Conservation (phyloP, 306 rosid species). For the Citrullus amarus region DNA sequence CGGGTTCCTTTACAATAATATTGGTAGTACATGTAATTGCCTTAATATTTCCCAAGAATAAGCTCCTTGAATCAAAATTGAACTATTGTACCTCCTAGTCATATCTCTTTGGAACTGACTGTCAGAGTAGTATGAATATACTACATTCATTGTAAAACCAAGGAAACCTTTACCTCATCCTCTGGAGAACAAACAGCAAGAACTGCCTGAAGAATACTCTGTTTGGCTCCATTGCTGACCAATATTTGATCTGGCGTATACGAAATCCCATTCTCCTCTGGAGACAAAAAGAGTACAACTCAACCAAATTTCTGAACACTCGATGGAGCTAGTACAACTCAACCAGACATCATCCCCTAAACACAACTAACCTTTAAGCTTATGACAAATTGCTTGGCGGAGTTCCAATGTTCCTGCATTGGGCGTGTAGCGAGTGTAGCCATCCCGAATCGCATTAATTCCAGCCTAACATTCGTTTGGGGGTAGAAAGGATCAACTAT, state of each 20-base stretch:
- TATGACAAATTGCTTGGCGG: constrained; percentile 77
- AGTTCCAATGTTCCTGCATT: constrained; percentile 75
- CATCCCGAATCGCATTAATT: constrained; percentile 80
- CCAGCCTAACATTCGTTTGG: constrained; percentile 48
- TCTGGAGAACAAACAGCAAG: constrained; percentile 88
- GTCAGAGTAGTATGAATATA: background rate
- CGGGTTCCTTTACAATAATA: background rate
- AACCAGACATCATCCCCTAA: background rate
- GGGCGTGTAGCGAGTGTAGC: constrained; percentile 65
- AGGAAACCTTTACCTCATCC: constrained; percentile 46
- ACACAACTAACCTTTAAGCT: constrained; percentile 58
- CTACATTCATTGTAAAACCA: background rate
- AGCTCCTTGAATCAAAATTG: background rate
- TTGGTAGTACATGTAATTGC: background rate
- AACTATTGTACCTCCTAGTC: background rate
- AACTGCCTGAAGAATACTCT: constrained; percentile 65
- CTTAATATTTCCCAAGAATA: background rate
- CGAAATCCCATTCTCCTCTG: constrained; percentile 79
- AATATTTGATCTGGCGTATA: constrained; percentile 74
- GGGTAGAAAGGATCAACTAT: background rate
- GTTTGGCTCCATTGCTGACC: constrained; percentile 95
- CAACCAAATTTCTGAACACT: background rate
- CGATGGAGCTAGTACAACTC: background rate
- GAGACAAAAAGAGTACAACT: constrained; percentile 12
- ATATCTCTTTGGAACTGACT: background rate